phyloP scores from a whole-genome alignment of 768 basidiomycete species.

The Mycena belliarum region DNA sequence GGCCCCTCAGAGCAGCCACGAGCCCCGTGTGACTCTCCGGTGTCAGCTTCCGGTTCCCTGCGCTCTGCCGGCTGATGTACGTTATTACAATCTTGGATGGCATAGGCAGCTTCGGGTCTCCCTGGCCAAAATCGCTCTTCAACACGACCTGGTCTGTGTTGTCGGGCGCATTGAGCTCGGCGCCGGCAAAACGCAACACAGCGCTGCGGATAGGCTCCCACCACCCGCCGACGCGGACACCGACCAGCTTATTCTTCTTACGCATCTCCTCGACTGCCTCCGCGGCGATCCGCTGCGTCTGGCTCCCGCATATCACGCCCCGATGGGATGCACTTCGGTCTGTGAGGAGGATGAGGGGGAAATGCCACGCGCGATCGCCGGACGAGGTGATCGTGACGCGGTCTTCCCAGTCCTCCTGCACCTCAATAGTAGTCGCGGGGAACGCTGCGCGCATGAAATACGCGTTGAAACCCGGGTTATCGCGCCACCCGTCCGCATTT shows the following conservation, averaged over 20 bases:
- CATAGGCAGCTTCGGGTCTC: constrained; percentile 35
- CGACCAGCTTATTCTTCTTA: constrained; percentile 31
- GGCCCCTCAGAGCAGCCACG: constrained; percentile 50
- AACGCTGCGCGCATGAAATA: constrained; percentile 76
- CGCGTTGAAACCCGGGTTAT: constrained; percentile 73
- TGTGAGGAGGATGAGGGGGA: constrained; percentile 66
- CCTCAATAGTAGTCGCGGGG: constrained; percentile 70
- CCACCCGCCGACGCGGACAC: constrained; percentile 57
- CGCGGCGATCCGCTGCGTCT: constrained; percentile 72
- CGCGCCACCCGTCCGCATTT: constrained; percentile 66
- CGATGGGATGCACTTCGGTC: constrained; percentile 80
- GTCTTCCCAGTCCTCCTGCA: constrained; percentile 71
- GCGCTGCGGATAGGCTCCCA: constrained; percentile 75
- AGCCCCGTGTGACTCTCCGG: constrained; percentile 56
- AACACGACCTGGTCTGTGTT: constrained; percentile 17
- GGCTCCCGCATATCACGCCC: constrained; percentile 59
- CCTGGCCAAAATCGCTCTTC: constrained; percentile 16
- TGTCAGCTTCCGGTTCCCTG: constrained; percentile 50
- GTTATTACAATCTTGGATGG: constrained; percentile 63
- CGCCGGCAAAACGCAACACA: constrained; percentile 69
- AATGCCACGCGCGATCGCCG: constrained; percentile 59
- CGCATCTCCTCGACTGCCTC: constrained; percentile 62
- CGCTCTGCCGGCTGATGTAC: constrained; percentile 72
- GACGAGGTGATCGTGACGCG: constrained; percentile 39
- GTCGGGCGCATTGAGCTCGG: constrained; percentile 28